Conservation (phyloP, 371 early-diverging fungal species). For the Basidiobolus meristosporus region DNA sequence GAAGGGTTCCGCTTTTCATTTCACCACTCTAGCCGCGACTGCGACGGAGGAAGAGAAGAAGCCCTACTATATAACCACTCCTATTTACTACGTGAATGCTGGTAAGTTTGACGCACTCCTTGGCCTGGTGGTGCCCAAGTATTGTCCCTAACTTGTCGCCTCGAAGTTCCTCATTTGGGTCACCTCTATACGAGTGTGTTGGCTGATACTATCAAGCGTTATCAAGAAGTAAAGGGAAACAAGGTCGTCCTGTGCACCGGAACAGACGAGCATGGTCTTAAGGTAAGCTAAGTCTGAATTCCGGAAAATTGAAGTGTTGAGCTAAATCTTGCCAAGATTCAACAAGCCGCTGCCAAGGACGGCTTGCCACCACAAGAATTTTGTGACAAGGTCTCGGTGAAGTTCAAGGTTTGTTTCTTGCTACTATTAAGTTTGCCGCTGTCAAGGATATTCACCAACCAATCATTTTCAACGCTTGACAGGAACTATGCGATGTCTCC, state of each 20-base stretch:
- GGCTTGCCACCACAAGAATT: slow-evolving; percentile 37
- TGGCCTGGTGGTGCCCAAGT: not conserved
- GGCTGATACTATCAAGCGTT: slow-evolving; percentile 64
- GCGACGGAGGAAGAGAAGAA: slow-evolving; percentile 5
- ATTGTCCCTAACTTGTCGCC: not conserved
- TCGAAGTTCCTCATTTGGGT: slow-evolving; percentile 79
- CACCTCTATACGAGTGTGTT: slow-evolving; percentile 81
- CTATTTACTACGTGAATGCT: slow-evolving; percentile 94
- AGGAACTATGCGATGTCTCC: slow-evolving; percentile 42
- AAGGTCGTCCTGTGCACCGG: slow-evolving; percentile 52
- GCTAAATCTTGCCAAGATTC: slow-evolving; percentile 31
- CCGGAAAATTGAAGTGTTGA: not conserved
- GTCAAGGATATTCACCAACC: not conserved
- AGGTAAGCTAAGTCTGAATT: slow-evolving; percentile 22
- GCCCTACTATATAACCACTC: slow-evolving; percentile 57
- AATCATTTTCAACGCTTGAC: not conserved
- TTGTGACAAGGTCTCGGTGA: slow-evolving; percentile 58
- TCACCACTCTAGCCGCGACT: slow-evolving; percentile 1
- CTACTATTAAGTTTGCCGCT: not conserved
- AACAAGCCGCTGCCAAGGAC: slow-evolving; percentile 64
- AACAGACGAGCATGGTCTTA: slow-evolving; percentile 93
- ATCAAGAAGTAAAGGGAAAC: slow-evolving; percentile 42
- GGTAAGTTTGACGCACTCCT: slow-evolving; percentile 14
- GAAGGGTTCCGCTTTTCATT: too few species aligned
- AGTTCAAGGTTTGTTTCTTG: slow-evolving; percentile 33